Conservation (phyloP, 352 stramenopile species). For the Pythium vanterpoolii region DNA sequence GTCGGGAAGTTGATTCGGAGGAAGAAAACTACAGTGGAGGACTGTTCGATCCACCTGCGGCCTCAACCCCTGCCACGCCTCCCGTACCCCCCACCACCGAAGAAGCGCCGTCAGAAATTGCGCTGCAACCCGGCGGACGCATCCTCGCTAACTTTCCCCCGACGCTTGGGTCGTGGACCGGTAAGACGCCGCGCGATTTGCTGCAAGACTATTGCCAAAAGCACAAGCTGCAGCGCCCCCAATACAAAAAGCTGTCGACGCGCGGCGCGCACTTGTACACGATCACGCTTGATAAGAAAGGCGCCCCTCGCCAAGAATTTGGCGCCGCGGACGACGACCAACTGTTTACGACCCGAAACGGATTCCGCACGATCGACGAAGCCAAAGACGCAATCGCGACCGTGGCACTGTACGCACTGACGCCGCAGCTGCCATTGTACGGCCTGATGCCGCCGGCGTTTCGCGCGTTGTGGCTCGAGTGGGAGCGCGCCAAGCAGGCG, state of each 20-base stretch:
- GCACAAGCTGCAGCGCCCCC: constrained; percentile 70
- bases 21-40: constrained; percentile 21
- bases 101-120: not conserved
- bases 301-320: constrained; percentile 19
- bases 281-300: constrained; percentile 38
- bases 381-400: constrained; percentile 79
- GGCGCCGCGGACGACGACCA: constrained; percentile 40
- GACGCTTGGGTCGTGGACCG: constrained; percentile 40
- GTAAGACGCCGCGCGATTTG: constrained; percentile 85
- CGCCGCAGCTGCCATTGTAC: constrained; percentile 83
- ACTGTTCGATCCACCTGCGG: constrained; percentile 23
- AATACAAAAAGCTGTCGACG: constrained; percentile 54
- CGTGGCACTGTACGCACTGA: constrained; percentile 85
- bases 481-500: constrained; percentile 42
- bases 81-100: not conserved
- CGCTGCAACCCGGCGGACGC: not conserved
- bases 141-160: constrained; percentile 10
- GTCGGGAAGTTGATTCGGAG: not conserved
- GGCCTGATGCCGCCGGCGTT: constrained; percentile 86
- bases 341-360: constrained; percentile 36
- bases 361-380: constrained; percentile 62
- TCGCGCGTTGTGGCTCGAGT: constrained; percentile 85
- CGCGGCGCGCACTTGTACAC: constrained; percentile 45
- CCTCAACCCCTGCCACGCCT: not conserved
- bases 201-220: constrained; percentile 90